phyloP scores from a whole-genome alignment of 2,329 filamentous ascomycete genomes.

The Penicillium sumatraense region DNA sequence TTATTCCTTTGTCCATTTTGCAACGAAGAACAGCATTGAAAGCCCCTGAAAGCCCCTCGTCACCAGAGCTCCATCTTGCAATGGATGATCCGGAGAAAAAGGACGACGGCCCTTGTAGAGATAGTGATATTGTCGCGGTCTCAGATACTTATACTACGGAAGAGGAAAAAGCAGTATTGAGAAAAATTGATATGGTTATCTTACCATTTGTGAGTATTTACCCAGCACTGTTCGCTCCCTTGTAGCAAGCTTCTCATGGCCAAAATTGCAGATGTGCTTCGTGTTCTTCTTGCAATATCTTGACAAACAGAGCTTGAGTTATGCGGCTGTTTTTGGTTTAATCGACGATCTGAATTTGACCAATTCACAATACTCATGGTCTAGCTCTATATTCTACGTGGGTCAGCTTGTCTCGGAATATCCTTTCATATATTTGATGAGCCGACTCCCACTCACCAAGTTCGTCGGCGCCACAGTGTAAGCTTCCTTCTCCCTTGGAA shows the following conservation, averaged over 20 bases:
- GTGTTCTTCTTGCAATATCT: slow-evolving; percentile 53
- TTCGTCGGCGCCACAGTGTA: slow-evolving; percentile 56
- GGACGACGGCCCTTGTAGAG: slow-evolving; percentile 4
- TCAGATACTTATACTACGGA: slow-evolving; percentile 11
- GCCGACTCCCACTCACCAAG: slow-evolving; percentile 53
- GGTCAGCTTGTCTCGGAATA: slow-evolving; percentile 54
- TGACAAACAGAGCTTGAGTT: slow-evolving; percentile 52
- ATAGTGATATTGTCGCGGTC: slow-evolving; percentile 11
- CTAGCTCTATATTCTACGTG: slow-evolving; percentile 40
- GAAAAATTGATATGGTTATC: slow-evolving; percentile 26
- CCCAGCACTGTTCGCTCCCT: not conserved
- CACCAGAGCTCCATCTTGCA: not conserved
- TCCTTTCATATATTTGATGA: slow-evolving; percentile 59
- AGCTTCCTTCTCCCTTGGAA: slow-evolving; percentile 8
- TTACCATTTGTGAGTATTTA: slow-evolving; percentile 21
- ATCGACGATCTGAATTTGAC: slow-evolving; percentile 52
- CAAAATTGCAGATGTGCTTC: slow-evolving; percentile 43
- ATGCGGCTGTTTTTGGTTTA: slow-evolving; percentile 51
- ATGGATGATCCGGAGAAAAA: slow-evolving; percentile 13
- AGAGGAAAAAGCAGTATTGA: slow-evolving; percentile 22
- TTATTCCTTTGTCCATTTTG: no score
- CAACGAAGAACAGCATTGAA: no score
- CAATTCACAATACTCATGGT: slow-evolving; percentile 56
- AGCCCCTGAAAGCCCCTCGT: no score
- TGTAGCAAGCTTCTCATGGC: not conserved